A percentile compares a stretch with the other conserved stretches of the same genome.
Conservation (phyloP, 2,329 filamentous ascomycete genomes). For the Neonectria neomacrospora region DNA sequence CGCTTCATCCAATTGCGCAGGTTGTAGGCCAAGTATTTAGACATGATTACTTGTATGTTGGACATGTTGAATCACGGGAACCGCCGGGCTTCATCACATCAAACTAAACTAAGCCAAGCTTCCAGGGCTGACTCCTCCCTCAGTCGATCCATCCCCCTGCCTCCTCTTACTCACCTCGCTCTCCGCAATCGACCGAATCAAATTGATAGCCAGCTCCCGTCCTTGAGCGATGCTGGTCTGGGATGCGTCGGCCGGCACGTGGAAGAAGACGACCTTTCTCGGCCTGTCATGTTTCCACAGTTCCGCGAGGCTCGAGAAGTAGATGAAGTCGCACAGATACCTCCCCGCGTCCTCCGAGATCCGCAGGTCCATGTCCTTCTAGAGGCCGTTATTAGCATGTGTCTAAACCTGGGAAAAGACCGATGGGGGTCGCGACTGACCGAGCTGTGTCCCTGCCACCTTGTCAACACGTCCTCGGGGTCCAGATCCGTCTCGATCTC, state of each 20-base stretch:
- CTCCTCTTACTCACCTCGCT: constrained; percentile 52
- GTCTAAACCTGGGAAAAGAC: neutral
- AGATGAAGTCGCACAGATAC: constrained; percentile 84
- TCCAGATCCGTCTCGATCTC: constrained; percentile 69
- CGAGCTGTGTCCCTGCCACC: constrained; percentile 65
- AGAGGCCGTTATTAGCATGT: constrained; percentile 23
- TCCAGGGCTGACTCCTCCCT: neutral
- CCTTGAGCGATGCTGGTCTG: constrained; percentile 60
- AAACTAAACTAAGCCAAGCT: constrained; percentile 5
- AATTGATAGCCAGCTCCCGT: constrained; percentile 61
- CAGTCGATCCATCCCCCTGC: neutral
- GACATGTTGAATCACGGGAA: neutral
- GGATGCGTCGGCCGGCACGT: constrained; percentile 72
- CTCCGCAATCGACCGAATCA: constrained; percentile 68
- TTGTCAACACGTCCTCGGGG: constrained; percentile 63
- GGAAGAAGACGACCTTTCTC: constrained; percentile 73
- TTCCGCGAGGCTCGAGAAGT: constrained; percentile 74
- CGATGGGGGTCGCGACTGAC: constrained; percentile 50
- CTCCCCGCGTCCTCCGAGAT: constrained; percentile 77
- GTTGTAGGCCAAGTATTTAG: neutral
- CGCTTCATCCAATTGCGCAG: neutral
- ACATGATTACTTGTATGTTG: neutral
- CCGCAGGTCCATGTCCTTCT: constrained; percentile 59
- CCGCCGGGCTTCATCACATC: neutral
- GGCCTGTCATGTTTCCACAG: constrained; percentile 59